Conservation (phyloP, 306 rosid species). For the Erythrophleum fordii region DNA sequence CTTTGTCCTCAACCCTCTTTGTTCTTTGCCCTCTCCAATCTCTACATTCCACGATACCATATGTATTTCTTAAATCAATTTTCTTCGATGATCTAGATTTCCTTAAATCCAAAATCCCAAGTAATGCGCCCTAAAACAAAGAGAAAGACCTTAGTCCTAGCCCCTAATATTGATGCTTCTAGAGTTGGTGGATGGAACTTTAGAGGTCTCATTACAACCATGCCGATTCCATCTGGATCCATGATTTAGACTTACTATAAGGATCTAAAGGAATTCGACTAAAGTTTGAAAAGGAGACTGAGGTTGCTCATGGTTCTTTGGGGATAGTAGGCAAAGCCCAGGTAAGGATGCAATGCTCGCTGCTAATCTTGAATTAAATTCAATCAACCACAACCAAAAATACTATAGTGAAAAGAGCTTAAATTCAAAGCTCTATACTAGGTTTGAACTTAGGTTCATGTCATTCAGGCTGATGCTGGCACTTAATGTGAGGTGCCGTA, state of each 20-base stretch:
- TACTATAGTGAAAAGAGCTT: slow-evolving; percentile 41
- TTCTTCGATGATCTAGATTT: slow-evolving; percentile 66
- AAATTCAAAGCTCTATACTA: slow-evolving; percentile 61
- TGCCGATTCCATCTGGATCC: slow-evolving; percentile 71
- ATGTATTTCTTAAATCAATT: slow-evolving; percentile 90
- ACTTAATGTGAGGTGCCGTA: slow-evolving; percentile 75
- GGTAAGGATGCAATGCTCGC: slow-evolving; percentile 73
- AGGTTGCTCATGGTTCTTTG: slow-evolving; percentile 85
- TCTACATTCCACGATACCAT: neutral
- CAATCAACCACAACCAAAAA: slow-evolving; percentile 38
- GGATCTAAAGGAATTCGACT: slow-evolving; percentile 80
- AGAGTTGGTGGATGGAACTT: slow-evolving; percentile 61
- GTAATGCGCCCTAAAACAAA: slow-evolving; percentile 11
- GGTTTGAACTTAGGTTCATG: slow-evolving; percentile 78
- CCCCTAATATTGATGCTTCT: neutral
- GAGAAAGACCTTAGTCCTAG: slow-evolving; percentile 9
- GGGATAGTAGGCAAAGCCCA: slow-evolving; percentile 64
- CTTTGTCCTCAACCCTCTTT: neutral
- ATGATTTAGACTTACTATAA: slow-evolving; percentile 90
- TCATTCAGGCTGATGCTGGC: slow-evolving; percentile 63
- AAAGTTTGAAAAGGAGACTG: slow-evolving; percentile 81
- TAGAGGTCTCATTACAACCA: slow-evolving; percentile 73
- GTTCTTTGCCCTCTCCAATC: neutral
- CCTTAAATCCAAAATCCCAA: slow-evolving; percentile 11
- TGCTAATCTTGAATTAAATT: slow-evolving; percentile 63